Evolutionary conservation across 176 grass and related monocot genomes (phyloP).

Genomic region (Musa itinerans): DNA sequence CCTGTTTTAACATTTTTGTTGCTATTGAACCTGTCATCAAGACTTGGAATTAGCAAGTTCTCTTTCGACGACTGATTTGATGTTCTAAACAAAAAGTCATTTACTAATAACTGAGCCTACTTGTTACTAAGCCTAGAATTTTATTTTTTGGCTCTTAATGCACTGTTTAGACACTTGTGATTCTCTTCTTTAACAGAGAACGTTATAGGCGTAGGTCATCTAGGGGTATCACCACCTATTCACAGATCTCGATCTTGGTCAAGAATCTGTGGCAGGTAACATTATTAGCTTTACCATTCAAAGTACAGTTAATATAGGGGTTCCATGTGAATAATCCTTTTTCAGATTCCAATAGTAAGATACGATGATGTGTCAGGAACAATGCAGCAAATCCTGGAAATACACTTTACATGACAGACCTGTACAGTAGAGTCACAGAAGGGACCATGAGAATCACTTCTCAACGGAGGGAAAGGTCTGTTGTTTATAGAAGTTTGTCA

Average conservation of each 20-base stretch:
- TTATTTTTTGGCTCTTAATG: neutral
- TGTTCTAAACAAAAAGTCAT: neutral
- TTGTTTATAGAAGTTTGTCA: neutral
- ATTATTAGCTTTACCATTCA: neutral
- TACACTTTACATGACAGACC: constrained; percentile 32
- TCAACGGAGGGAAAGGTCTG: constrained; percentile 32
- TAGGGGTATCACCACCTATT: constrained; percentile 12
- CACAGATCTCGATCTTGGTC: neutral
- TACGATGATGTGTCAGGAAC: neutral
- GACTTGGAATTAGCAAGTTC: neutral
- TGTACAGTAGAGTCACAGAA: constrained; percentile 33
- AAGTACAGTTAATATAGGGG: neutral
- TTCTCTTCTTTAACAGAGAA: neutral
- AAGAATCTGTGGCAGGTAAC: constrained; percentile 12
- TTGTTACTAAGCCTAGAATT: neutral
- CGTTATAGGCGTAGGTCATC: neutral
- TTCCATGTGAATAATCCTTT: neutral
- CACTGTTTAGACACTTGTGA: neutral
- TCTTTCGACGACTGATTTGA: neutral
- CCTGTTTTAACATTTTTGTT: neutral
- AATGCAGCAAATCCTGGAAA: constrained; percentile 37
- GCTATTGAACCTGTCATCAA: neutral
- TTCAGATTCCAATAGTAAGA: constrained; percentile 10
- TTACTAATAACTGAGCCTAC: neutral
- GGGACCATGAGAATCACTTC: constrained; percentile 27